Percentiles rank a stretch among this genome's conserved stretches.
Evolutionary conservation across 768 basidiomycete species (phyloP).

Genomic region (Xerocomus brunneocitrinus): DNA sequence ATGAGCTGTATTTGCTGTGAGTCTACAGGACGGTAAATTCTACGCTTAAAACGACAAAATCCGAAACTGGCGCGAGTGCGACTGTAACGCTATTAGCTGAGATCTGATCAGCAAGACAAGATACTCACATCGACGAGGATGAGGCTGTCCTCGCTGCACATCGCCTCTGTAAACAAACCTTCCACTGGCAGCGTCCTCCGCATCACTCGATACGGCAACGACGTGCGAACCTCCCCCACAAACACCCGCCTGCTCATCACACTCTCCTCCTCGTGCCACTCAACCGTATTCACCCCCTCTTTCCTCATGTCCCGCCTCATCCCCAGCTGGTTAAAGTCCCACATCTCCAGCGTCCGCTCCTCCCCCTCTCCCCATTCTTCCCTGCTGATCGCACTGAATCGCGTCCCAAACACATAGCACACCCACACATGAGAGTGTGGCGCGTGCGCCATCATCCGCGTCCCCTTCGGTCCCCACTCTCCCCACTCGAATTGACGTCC

Average conservation of each 20-base stretch:
- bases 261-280: constrained; percentile 22
- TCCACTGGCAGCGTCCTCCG: constrained; percentile 19
- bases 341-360: constrained; percentile 32
- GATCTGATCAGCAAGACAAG: neutral
- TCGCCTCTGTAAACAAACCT: constrained; percentile 27
- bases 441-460: constrained; percentile 38
- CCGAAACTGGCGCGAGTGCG: constrained; percentile 23
- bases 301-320: constrained; percentile 25
- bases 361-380: neutral
- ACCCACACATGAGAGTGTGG: constrained; percentile 48
- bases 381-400: constrained; percentile 33
- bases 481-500: constrained; percentile 39
- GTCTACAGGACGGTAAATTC: neutral
- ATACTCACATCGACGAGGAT: constrained; percentile 45
- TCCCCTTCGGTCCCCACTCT: constrained; percentile 48
- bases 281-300: constrained; percentile 11
- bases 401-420: constrained; percentile 52
- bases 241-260: constrained; percentile 36
- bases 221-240: constrained; percentile 37
- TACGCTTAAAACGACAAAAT: constrained; percentile 25
- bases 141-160: constrained; percentile 57
- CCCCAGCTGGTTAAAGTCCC: constrained; percentile 50
- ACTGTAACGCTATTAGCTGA: constrained; percentile 9
- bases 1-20: constrained; percentile 28
- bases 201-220: constrained; percentile 43